Evolutionary conservation across 1,139 yeast species (phyloP).

Genomic region (Komagataea norvegica): DNA sequence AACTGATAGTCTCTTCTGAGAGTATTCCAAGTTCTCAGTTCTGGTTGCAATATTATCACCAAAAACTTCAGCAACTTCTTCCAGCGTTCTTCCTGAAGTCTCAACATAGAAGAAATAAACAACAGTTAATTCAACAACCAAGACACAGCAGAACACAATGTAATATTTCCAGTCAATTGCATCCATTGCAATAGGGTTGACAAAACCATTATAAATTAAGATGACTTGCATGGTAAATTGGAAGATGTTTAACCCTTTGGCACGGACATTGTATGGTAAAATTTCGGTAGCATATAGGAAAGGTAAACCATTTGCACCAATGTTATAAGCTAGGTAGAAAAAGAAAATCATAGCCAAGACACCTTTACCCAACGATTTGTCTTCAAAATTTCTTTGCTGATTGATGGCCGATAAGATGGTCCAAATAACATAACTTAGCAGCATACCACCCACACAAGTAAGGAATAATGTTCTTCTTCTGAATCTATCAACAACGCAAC

Average conservation of each 20-base stretch:
- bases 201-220: constrained; percentile 41
- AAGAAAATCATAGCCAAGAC: constrained; percentile 35
- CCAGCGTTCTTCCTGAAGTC: constrained; percentile 48
- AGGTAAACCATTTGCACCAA: constrained; percentile 31
- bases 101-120: constrained; percentile 43
- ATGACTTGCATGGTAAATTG: constrained; percentile 30
- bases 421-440: constrained; percentile 31
- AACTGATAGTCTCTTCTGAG: background rate
- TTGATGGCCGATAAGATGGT: constrained; percentile 32
- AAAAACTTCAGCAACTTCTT: constrained; percentile 41
- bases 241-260: constrained; percentile 31
- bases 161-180: constrained; percentile 57
- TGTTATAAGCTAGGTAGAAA: constrained; percentile 30
- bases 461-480: constrained; percentile 33
- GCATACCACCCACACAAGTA: constrained; percentile 28
- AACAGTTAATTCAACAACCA: constrained; percentile 36
- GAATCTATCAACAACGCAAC: constrained; percentile 1
- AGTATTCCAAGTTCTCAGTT: background rate
- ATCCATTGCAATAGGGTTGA: constrained; percentile 57
- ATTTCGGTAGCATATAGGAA: constrained; percentile 36
- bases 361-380: constrained; percentile 29
- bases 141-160: constrained; percentile 43
- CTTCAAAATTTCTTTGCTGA: constrained; percentile 25
- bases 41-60: constrained; percentile 1
- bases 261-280: constrained; percentile 34